These are phyloP conservation scores for Emergomyces africanus DNA, from an alignment of 2,329 filamentous ascomycete species.

Conservation along the genomic window DNA sequence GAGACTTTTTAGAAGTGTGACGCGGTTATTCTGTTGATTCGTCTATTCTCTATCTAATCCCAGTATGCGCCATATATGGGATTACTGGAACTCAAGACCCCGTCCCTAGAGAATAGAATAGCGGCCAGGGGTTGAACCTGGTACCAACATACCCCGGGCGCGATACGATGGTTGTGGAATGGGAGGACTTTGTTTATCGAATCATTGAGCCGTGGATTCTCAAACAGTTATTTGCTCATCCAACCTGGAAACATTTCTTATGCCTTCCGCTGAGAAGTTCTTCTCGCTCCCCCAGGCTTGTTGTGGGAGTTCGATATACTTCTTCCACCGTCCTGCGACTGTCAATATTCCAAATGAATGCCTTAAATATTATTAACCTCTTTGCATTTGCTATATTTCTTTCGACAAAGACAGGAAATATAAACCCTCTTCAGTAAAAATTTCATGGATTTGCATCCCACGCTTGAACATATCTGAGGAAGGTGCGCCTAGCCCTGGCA, in stretches of 20 bases:
- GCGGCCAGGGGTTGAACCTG: no score
- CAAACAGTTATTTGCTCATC: slow-evolving; percentile 2
- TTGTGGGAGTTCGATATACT: slow-evolving; percentile 11
- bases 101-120: no score
- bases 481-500: slow-evolving; percentile 33
- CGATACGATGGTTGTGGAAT: neutral
- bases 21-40: no score
- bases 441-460: slow-evolving; percentile 25
- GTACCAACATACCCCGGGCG: no score
- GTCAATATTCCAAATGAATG: neutral
- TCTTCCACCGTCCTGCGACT: slow-evolving; percentile 13
- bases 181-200: neutral
- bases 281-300: slow-evolving; percentile 11
- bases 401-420: slow-evolving; percentile 1
- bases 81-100: no score
- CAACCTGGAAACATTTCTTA: slow-evolving; percentile 7
- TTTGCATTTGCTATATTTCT: slow-evolving; percentile 1
- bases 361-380: slow-evolving; percentile 8
- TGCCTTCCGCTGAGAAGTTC: slow-evolving; percentile 7
- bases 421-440: slow-evolving; percentile 29
- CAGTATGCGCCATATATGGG: no score
- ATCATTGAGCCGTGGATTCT: slow-evolving; percentile 5
- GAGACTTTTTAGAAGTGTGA: no score
- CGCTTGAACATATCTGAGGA: slow-evolving; percentile 23
- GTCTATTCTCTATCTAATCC: no score